Evolutionary conservation across 1,284 basidiomycete species (phyloP), one percentile per base, ranked within the genome.

Genomic region (Ustilago curta): DNA sequence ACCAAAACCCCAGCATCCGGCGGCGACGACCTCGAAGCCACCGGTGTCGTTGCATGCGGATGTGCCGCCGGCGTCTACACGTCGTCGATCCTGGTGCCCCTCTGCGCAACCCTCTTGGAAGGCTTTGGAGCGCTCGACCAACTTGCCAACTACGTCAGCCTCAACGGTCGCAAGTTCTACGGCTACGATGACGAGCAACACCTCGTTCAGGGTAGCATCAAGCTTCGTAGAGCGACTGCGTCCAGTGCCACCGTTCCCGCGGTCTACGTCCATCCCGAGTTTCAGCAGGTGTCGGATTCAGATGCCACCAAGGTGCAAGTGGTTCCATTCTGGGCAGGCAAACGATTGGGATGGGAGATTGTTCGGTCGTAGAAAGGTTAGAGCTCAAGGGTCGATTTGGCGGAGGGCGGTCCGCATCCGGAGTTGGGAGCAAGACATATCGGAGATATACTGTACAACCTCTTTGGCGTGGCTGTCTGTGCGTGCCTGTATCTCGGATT

Each of bases 301-400:
- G 74, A 78, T 29, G 56, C 57, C n/a, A 61, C 69, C 43, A 82
- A 81, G 65, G 81, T 86, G 53, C 81, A 87, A 62, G 90, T 97
- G 1, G 89, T 93, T 25, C 93, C 96, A 3, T 99, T 99, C 87
- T 94, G 93, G 92, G 91, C 93, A 3, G 96, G 95, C 23, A 92
- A 91, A 85, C 87, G 89, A 71, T 87, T 99, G 32, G 88, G 87
- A 18, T 99, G 95, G 96, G 89, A 91, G 86, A 91, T 97, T 77
- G 88, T 70, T 37, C 59, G 51, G 43, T 50, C 60, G 3, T 70
- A 25, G 60, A 12, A 11, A 4, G 21, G 21, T 6, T 51, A 8
- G 27, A 35, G 14, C 12, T 27, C 35, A n/a, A 25, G 4, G 52
- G 23, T 27, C 23, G 39, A 14, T 12, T 27, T 39, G 58, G 49